A percentile compares a stretch with the other conserved stretches of the same genome.
These are phyloP conservation scores for Saccharum spontaneum DNA, from an alignment of 176 grass and related monocot species.

Conservation along the genomic window DNA sequence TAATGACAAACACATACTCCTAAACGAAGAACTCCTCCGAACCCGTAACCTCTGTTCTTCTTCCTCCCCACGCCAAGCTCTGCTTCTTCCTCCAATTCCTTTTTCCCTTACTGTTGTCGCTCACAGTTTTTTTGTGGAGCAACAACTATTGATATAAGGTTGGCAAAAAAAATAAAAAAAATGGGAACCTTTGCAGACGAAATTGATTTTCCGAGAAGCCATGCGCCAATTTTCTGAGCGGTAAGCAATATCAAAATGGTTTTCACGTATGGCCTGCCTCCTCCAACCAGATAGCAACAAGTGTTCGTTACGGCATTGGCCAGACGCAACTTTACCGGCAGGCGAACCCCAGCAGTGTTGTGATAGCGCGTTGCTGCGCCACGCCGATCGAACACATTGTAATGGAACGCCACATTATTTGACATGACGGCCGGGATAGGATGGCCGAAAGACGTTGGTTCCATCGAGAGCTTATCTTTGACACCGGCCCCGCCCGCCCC, in stretches of 20 bases:
- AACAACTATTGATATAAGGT: background rate
- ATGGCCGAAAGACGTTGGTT: constrained; percentile 32
- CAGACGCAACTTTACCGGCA: background rate
- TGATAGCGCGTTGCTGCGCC: constrained; percentile 8
- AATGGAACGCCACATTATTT: constrained; percentile 28
- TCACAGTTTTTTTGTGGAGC: too few species aligned
- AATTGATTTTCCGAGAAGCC: background rate
- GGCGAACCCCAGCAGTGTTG: constrained; percentile 15
- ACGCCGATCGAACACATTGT: background rate
- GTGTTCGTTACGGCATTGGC: background rate
- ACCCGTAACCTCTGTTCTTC: too few species aligned
- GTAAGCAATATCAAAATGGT: background rate
- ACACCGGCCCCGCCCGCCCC: background rate
- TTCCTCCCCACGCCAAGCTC: too few species aligned
- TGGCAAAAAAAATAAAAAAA: background rate
- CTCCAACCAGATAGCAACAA: constrained; percentile 9
- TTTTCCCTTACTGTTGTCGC: too few species aligned
- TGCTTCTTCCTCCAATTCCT: too few species aligned
- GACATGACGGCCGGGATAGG: constrained; percentile 13
- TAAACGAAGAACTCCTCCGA: too few species aligned
- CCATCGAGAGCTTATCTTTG: constrained; percentile 22
- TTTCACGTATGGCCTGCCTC: background rate
- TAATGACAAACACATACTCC: too few species aligned
- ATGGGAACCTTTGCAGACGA: background rate
- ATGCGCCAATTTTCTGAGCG: background rate